Percentiles rank a stretch among this genome's conserved stretches.
These are phyloP conservation scores for Leccinum obscurum DNA, from an alignment of 768 basidiomycete genomes.

Conservation along the genomic window DNA sequence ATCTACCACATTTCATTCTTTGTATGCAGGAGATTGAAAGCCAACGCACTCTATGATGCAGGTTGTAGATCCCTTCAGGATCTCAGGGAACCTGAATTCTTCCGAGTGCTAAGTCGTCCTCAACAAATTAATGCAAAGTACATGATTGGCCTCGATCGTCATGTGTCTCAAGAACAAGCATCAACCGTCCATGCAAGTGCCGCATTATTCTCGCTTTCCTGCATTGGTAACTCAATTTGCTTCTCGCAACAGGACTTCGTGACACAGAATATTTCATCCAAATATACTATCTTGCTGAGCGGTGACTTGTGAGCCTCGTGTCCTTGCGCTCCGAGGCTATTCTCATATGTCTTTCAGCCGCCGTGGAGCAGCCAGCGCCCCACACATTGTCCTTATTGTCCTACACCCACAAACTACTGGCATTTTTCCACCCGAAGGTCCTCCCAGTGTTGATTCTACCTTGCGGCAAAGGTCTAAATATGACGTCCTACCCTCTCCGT, in stretches of 20 bases:
- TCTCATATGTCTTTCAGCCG: slow-evolving; percentile 38
- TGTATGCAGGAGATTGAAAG: slow-evolving; percentile 26
- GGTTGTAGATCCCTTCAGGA: slow-evolving; percentile 49
- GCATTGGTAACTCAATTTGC: not conserved
- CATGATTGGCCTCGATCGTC: slow-evolving; percentile 37
- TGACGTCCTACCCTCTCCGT: slow-evolving; percentile 17
- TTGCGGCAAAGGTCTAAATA: slow-evolving; percentile 10
- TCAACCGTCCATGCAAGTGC: slow-evolving; percentile 47
- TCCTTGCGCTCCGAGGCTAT: not conserved
- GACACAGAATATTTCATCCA: slow-evolving; percentile 43
- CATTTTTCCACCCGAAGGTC: slow-evolving; percentile 17
- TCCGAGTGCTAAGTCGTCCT: slow-evolving; percentile 36
- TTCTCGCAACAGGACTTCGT: slow-evolving; percentile 45
- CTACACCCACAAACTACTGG: slow-evolving; percentile 17
- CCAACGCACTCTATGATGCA: slow-evolving; percentile 47
- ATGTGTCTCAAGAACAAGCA: slow-evolving; percentile 41
- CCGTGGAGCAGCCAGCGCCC: slow-evolving; percentile 35
- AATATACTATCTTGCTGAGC: slow-evolving; percentile 49
- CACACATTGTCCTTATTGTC: slow-evolving; percentile 15
- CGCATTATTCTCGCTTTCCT: not conserved
- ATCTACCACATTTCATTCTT: not conserved
- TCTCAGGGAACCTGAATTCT: slow-evolving; percentile 39
- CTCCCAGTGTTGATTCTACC: slow-evolving; percentile 18
- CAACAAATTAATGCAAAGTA: slow-evolving; percentile 45
- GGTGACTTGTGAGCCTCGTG: slow-evolving; percentile 59